These are phyloP conservation scores for Tetraselmis chui DNA, from an alignment of 139 green algal species.

Conservation along the genomic window DNA sequence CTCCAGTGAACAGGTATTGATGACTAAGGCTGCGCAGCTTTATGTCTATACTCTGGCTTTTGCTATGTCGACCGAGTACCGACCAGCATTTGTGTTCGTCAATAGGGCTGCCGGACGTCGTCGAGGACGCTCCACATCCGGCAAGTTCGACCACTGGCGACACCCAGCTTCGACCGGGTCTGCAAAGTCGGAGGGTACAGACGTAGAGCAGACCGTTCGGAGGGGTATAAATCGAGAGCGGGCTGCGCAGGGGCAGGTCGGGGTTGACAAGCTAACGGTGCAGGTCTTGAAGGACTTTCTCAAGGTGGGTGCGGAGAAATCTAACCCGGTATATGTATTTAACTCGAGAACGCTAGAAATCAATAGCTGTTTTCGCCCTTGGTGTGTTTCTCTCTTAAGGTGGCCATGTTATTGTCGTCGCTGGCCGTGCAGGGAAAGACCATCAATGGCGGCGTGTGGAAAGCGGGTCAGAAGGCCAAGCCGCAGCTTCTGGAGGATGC, in stretches of 20 bases:
- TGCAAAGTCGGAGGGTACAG: background rate
- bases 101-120: background rate
- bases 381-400: too few species aligned
- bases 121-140: background rate
- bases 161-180: background rate
- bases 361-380: too few species aligned
- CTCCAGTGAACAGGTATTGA: background rate
- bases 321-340: too few species aligned
- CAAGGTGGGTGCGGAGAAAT: background rate
- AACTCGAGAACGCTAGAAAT: too few species aligned
- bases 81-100: background rate
- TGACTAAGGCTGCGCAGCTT: too few species aligned
- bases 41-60: too few species aligned
- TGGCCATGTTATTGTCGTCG: too few species aligned
- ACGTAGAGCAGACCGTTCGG: background rate
- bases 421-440: background rate
- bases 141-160: background rate
- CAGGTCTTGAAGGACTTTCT: background rate
- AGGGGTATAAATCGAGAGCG: background rate
- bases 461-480: background rate
- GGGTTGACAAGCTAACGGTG: background rate
- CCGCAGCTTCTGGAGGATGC: background rate
- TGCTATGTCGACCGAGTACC: background rate
- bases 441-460: background rate
- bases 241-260: background rate